phyloP scores from a whole-genome alignment of 1,284 basidiomycete genomes.

The Porogramme epimiltina region DNA sequence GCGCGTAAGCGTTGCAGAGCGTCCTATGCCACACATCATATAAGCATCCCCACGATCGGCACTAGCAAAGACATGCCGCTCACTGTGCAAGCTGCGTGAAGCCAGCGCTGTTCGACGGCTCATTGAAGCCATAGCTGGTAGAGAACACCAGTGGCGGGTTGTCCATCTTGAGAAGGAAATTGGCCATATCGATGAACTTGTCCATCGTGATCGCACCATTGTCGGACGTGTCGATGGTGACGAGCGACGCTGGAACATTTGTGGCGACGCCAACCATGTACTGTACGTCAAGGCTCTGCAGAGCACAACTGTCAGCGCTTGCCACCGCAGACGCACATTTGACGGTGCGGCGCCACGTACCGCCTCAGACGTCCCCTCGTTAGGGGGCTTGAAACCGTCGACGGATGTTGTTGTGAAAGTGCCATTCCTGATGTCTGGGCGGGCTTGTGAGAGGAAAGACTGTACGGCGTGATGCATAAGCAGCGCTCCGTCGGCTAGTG shows the following conservation, averaged over 20 bases:
- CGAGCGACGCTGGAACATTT: constrained; percentile 33
- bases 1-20: constrained; percentile 25
- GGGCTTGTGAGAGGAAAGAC: constrained; percentile 49
- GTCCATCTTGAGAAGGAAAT: constrained; percentile 30
- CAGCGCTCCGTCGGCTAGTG: not conserved
- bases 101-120: constrained; percentile 31
- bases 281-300: constrained; percentile 57
- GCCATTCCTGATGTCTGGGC: constrained; percentile 42
- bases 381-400: constrained; percentile 2
- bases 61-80: constrained; percentile 25
- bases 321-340: not conserved
- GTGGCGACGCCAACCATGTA: constrained; percentile 63
- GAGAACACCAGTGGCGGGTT: constrained; percentile 34
- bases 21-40: constrained; percentile 5
- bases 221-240: constrained; percentile 9
- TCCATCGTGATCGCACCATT: constrained; percentile 19
- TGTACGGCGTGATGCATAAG: no score
- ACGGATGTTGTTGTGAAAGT: not conserved
- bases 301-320: not conserved
- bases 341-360: constrained; percentile 4
- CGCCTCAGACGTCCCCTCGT: constrained; percentile 13
- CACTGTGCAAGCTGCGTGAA: constrained; percentile 50
- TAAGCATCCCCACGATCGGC: not conserved
- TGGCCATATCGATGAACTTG: constrained; percentile 31
- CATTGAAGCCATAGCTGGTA: constrained; percentile 54